Percentiles rank a stretch among this genome's conserved stretches.
Evolutionary conservation across 176 grass and related monocot species (phyloP).

Genomic region (Pharus latifolius): DNA sequence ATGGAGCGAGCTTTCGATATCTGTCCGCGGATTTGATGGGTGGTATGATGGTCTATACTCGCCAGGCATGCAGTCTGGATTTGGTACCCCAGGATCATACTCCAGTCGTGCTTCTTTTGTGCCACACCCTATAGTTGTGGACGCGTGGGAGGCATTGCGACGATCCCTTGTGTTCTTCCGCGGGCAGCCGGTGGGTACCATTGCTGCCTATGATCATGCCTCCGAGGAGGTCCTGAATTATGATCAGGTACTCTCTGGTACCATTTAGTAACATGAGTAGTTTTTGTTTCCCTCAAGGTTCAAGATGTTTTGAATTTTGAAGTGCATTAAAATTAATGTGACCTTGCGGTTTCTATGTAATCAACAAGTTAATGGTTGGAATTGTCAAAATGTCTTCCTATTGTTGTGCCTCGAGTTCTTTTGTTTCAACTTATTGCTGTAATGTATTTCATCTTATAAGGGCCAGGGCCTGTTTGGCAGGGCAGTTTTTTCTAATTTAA

Average conservation of each 20-base stretch:
- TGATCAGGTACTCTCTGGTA: conserved; percentile 41
- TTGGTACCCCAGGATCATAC: conserved; percentile 11
- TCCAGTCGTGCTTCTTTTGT: conserved; percentile 2
- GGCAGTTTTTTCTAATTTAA: too few species aligned
- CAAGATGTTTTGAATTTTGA: too few species aligned
- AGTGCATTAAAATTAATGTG: not conserved
- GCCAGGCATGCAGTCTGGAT: conserved; percentile 6
- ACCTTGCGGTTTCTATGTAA: not conserved
- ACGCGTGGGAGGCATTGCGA: conserved; percentile 33
- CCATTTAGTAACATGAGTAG: not conserved
- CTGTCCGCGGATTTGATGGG: conserved; percentile 11
- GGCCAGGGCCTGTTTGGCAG: too few species aligned
- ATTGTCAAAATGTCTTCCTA: too few species aligned
- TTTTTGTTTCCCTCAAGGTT: not conserved
- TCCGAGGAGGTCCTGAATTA: conserved; percentile 44
- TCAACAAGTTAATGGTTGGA: not conserved
- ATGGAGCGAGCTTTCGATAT: conserved; percentile 22
- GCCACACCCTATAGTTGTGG: conserved; percentile 27
- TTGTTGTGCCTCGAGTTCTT: too few species aligned
- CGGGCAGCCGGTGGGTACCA: conserved; percentile 26
- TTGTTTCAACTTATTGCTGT: too few species aligned
- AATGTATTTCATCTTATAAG: too few species aligned
- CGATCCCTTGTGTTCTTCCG: conserved; percentile 26
- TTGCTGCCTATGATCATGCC: conserved; percentile 37
- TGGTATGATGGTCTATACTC: conserved; percentile 27